Conservation (phyloP, 805 yeast genomes). For the Ogataea zsoltii region DNA sequence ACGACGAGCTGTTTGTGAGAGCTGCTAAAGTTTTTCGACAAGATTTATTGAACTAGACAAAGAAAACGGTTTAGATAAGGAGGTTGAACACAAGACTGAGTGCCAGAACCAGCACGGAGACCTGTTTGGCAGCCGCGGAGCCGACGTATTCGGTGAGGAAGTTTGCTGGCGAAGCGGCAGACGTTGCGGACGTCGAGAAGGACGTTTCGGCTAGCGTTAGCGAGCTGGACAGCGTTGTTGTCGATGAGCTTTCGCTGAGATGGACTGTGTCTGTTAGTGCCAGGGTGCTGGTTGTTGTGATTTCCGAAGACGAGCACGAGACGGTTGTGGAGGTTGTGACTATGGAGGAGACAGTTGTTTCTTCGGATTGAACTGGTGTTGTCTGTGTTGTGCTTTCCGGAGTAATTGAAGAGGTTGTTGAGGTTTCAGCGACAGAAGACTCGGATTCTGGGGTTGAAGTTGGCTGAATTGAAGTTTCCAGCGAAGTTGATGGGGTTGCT, state of each 20-base stretch:
- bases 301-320: neutral
- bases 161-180: too few relatives aligned
- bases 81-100: neutral
- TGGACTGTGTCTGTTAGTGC: neutral
- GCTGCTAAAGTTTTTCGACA: slow-evolving; percentile 1
- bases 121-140: neutral
- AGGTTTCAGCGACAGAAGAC: neutral
- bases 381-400: neutral
- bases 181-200: slow-evolving; percentile 1
- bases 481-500: neutral
- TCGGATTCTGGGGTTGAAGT: neutral
- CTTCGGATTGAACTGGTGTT: neutral
- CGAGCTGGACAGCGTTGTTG: slow-evolving; percentile 2
- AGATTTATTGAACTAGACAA: neutral
- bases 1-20: neutral
- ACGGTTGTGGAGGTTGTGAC: slow-evolving; percentile 1
- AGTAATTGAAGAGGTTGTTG: neutral
- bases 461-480: neutral
- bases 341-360: neutral
- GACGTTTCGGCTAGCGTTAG: neutral
- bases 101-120: neutral
- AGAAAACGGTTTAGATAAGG: neutral
- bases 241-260: neutral
- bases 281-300: slow-evolving; percentile 3
- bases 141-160: slow-evolving; percentile 4